Conservation (phyloP, 2,329 filamentous ascomycete genomes). For the Fusarium sp. region DNA sequence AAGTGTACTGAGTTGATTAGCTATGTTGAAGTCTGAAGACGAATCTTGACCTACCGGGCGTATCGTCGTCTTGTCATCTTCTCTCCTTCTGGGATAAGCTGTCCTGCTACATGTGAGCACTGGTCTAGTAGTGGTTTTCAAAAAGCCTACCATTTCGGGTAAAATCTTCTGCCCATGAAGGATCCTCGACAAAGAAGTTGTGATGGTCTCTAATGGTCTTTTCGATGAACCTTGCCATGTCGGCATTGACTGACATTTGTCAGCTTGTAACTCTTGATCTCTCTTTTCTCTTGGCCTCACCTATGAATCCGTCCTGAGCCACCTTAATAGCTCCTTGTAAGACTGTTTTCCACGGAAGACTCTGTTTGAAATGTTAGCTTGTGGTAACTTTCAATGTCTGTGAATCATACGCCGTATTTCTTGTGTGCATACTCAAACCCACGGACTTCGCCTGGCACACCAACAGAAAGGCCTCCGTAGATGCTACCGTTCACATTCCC, state of each 20-base stretch:
- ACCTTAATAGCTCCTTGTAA: conserved; percentile 78
- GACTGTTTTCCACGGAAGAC: conserved; percentile 74
- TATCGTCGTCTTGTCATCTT: conserved; percentile 83
- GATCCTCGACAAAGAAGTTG: conserved; percentile 78
- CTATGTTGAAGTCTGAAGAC: accelerated
- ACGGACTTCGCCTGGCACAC: conserved; percentile 77
- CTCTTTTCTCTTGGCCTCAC: conserved; percentile 40
- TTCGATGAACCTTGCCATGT: conserved; percentile 79
- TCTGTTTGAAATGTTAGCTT: conserved; percentile 42
- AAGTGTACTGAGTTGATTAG: conserved; percentile 62
- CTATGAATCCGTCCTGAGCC: conserved; percentile 75
- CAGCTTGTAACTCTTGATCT: neutral
- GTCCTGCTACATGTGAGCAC: conserved; percentile 54
- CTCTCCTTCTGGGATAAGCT: conserved; percentile 75
- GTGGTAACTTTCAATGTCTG: neutral
- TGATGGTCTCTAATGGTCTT: conserved; percentile 48
- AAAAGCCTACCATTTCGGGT: conserved; percentile 71
- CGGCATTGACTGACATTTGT: conserved; percentile 66
- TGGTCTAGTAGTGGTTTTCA: neutral
- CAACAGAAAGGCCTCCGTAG: conserved; percentile 76
- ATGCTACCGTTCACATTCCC: conserved; percentile 74
- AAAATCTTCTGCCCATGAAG: conserved; percentile 87
- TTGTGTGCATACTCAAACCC: conserved; percentile 82
- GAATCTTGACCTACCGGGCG: conserved; percentile 58
- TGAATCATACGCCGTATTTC: conserved; percentile 67